Evolutionary conservation across 75 land plant species (phyloP), one percentile per base, ranked within the genome.

Genomic region (Pinus tabuliformis): DNA sequence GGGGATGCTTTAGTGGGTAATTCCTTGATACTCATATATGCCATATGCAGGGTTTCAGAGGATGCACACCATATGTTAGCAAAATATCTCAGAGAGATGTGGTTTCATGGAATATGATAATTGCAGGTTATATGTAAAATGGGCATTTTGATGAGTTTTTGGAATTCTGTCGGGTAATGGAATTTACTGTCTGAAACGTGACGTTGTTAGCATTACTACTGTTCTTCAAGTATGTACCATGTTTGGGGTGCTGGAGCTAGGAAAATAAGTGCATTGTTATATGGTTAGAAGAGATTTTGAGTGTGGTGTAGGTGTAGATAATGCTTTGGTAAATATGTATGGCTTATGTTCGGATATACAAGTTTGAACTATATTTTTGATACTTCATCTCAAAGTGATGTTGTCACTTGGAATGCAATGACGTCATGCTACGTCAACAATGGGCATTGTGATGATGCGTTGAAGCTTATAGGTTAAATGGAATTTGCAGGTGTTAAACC

Each of bases 11-110:
- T 58, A 16, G 20, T 45, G 6, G 73, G 49, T 9, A 89, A 86
- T 80, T 79, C 91, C 9, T 80, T 84, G 3, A 76, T 89, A 24
- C 85, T 84, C 60, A 84, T 91, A 85, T 91, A 91, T 78, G 89
- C 75, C 9, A 89, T 83, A 62, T 83, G 85, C 76, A 83, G 85
- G 5, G 57, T 58, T n/a, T 59, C 84, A 18, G 21, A 54, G 3
- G 58, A 73, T 37, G 83, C 89, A 30, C 65, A 83, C 13, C 24
- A 64, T 13, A 59, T 89, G 70, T 89, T 57, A 58, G 74, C 15
- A 68, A 64, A 21, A 78, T 85, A 75, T 60, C 70, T 66, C 16
- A 11, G 2, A 80, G 83, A 36, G 80, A 84, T 89, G 74, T 77
- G 24, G 79, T 89, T 6, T 78, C 89, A 33, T 89, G 91, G 91